Base-by-base conservation (phyloP, 2,329 filamentous ascomycete genomes). In the Aspergillus sp. region DNA sequence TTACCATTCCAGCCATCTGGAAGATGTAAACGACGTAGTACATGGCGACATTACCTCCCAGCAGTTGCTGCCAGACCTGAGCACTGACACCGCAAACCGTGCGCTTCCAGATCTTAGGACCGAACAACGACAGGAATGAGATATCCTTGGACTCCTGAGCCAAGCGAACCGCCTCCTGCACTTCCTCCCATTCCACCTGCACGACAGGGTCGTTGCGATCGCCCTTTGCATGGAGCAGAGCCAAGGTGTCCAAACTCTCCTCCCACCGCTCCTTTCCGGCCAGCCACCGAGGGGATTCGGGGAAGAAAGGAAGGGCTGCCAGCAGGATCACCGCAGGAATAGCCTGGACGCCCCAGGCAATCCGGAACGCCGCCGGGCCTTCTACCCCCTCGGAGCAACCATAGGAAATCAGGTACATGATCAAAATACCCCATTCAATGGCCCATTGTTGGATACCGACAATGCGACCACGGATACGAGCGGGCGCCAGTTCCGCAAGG, bases 321-420 rank as follows among this genome's bases (percentile, higher is more conserved):
- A 84, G 77, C 35, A 86, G 74, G 44, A 83, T 63, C 16, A 84
- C 66, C 20, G 77, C 82, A 0, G 83, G 83, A 40, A 86, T 66
- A 52, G 82, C 82, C 60, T 87, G 84, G 4, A 84, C 73, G 38
- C 80, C 83, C 83, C 84, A 87, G 16, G 83, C 81, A 2, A 83
- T 77, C 13, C 84, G 73, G 70, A 83, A 84, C 3, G 79, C 73
- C 1, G 75, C 72, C 0, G 73, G 61, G 5, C 76, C 73, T 0
- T 66, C 50, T 1, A 71, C 57, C 3, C 67, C 65, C 9, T 68
- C 57, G 6, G 63, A 64, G 43, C 70, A 73, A 13, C 70, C 70
- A 49, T 73, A 72, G 7, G 71, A 71, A 42, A 76, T 67, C 46
- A 75, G 52, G 50, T 72, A 76, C 73, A 76, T 76, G 53, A 76